Evolutionary conservation across 495 filamentous ascomycete genomes (phyloP), one percentile per base, ranked within the genome.

Genomic region (Darksidea phi): DNA sequence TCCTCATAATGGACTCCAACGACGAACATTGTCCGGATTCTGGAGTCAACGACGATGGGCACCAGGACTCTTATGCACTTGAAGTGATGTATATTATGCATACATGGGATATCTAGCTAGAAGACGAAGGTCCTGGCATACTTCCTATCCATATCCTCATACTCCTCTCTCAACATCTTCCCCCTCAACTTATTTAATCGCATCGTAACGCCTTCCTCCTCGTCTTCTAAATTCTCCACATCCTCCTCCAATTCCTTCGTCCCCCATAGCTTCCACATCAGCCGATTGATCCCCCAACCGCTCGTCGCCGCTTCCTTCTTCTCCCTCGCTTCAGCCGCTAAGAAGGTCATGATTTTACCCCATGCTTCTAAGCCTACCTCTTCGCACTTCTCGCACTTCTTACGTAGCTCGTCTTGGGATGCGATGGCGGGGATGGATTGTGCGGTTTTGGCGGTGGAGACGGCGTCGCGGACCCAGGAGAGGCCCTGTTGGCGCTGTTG

Each of bases 391-490:
- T 66, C 25, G 51, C 65, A 68, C 57, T 63, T 66, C 36, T 54
- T 63, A 32, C 32, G 52, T 1, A 25, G 28, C 15, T 45, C 48
- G 15, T 36, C 20, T 6, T 56, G 23, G 12, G 43, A 25, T 5
- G 21, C 24, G 12, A 67, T 46, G n/a, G 15, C 2, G 21, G 56
- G 47, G 1, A 59, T 18, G 10, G n/a, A 42, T 32, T 62, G 50
- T 6, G 59, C 57, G 15, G 23, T 15, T 57, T 87, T 85, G 17
- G 84, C 81, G 21, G 81, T 72, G 66, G 91, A 88, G 51, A 91
- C 88, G 26, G 87, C 88, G 58, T 93, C 88, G 54, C 89, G 84
- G 11, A 87, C 94, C 91, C 92, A 96, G 53, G 82, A 81, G 8
- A 97, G 78, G 0, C 90, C 91, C 54, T 85, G 81, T 54, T 85